Conservation (phyloP, 306 rosid species). For the Abrus pulchellus region DNA sequence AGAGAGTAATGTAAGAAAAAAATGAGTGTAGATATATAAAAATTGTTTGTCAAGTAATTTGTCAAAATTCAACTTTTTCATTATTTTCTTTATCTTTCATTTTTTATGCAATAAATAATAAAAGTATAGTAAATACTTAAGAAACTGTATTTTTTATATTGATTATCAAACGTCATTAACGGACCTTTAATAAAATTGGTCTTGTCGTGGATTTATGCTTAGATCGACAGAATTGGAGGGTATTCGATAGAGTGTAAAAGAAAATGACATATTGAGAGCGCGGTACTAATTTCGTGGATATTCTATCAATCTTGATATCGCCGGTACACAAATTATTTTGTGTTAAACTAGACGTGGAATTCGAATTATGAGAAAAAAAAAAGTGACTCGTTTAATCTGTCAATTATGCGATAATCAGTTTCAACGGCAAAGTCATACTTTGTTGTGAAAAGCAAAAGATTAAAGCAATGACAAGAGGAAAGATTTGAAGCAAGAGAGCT, state of each 20-base stretch:
- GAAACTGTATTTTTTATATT: no score
- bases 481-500: not conserved
- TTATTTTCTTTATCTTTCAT: not conserved
- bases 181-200: not conserved
- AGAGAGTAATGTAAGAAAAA: no score
- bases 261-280: not conserved
- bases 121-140: no score
- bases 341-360: not conserved
- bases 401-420: no score
- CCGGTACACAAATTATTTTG: not conserved
- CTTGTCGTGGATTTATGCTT: conserved; percentile 3
- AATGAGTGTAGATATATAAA: no score
- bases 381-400: no score
- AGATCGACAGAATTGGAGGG: not conserved
- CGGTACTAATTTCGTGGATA: not conserved
- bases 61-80: conserved; percentile 17
- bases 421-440: no score
- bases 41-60: conserved; percentile 28
- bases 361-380: no score
- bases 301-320: not conserved
- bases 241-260: not conserved
- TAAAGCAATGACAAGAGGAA: not conserved
- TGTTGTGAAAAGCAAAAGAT: no score
- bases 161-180: no score
- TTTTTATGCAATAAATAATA: not conserved